These are phyloP conservation scores for Phytophthora boehmeriae DNA, from an alignment of 352 stramenopile genomes.

Conservation along the genomic window DNA sequence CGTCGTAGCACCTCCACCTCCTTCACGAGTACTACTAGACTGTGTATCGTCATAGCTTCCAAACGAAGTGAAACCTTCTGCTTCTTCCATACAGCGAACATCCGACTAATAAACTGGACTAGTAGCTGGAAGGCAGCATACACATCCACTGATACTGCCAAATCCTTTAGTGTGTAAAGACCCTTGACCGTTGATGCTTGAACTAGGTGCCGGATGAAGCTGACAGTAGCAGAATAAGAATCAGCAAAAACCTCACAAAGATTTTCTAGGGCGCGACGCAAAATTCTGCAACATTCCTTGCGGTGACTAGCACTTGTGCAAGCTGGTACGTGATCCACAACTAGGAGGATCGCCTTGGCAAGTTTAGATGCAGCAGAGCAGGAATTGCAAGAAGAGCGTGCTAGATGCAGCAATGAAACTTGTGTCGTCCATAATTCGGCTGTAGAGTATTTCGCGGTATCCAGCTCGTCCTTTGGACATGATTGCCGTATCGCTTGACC, in stretches of 20 bases:
- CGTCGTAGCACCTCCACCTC: constrained; percentile 46
- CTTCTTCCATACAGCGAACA: constrained; percentile 33
- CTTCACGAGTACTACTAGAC: constrained; percentile 52
- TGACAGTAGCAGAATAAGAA: constrained; percentile 44
- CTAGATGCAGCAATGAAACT: constrained; percentile 56
- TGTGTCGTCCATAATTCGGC: constrained; percentile 49
- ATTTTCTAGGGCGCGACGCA: constrained; percentile 55
- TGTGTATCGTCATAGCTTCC: constrained; percentile 47
- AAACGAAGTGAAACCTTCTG: constrained; percentile 27
- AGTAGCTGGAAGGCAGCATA: constrained; percentile 30
- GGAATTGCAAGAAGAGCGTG: constrained; percentile 51
- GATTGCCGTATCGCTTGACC: constrained; percentile 19
- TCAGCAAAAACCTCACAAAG: constrained; percentile 23
- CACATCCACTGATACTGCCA: constrained; percentile 28
- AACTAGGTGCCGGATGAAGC: constrained; percentile 41
- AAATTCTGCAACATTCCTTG: constrained; percentile 49
- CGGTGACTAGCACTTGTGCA: constrained; percentile 46
- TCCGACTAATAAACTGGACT: constrained; percentile 33
- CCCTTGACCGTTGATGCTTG: constrained; percentile 27
- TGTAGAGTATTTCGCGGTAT: constrained; percentile 3
- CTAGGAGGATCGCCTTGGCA: constrained; percentile 41
- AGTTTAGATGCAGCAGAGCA: constrained; percentile 40
- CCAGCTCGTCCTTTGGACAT: constrained; percentile 14
- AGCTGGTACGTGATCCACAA: constrained; percentile 49
- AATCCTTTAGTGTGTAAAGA: constrained; percentile 30